Conservation (phyloP, 2,329 filamentous ascomycete genomes). For the Pleomassaria siparia region DNA sequence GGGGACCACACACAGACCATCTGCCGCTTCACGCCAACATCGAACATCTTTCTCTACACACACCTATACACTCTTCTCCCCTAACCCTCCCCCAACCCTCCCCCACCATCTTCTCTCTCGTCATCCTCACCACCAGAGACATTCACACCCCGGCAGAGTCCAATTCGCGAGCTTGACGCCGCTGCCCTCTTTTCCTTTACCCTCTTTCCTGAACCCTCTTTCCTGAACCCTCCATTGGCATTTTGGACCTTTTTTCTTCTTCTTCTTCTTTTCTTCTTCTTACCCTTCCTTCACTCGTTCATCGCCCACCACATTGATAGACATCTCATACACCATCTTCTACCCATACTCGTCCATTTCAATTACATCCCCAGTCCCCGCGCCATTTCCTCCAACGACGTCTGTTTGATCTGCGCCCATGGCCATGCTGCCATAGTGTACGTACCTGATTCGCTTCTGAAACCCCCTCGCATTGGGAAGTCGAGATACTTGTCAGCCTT, state of each 20-base stretch:
- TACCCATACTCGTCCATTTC: not conserved
- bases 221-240: too few species aligned
- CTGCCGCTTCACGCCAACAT: too few species aligned
- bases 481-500: slow-evolving; percentile 18
- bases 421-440: slow-evolving; percentile 48
- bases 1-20: too few species aligned
- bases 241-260: slow-evolving; percentile 10
- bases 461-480: slow-evolving; percentile 37
- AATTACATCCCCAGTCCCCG: not conserved
- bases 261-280: slow-evolving; percentile 3
- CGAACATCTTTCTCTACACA: too few species aligned
- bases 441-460: slow-evolving; percentile 35
- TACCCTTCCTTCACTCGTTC: too few species aligned
- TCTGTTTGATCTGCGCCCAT: slow-evolving; percentile 25
- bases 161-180: slow-evolving; percentile 33
- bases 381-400: slow-evolving; percentile 20
- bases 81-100: not conserved
- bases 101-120: too few species aligned
- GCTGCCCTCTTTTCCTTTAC: slow-evolving; percentile 11
- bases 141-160: slow-evolving; percentile 15
- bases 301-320: too few species aligned
- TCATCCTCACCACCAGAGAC: not conserved
- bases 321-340: slow-evolving; percentile 13
- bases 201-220: slow-evolving; percentile 23
- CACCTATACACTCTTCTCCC: too few species aligned